Evolutionary conservation across 1,284 basidiomycete genomes (phyloP), one percentile per base, ranked within the genome.

Genomic region (Pseudozyma hubeiensis): DNA sequence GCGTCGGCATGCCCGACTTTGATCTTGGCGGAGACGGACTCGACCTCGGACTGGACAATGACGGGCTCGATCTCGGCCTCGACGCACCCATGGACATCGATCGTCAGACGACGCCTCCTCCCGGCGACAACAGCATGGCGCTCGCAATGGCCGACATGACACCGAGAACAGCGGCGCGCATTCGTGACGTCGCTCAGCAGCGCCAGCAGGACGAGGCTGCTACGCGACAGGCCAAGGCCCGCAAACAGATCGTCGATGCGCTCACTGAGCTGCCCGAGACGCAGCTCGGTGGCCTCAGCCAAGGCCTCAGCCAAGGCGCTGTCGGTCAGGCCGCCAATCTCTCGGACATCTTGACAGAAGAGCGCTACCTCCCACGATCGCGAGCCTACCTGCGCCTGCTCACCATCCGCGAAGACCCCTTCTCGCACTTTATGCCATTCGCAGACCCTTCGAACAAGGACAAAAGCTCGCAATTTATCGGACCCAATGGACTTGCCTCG

Each of bases 351-450:
- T 86, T 93, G 45, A 89, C 60, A 41, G 69, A 85, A 66, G 91
- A 93, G 66, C 89, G 90, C 53, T 94, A 91, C 83, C 89, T 97
- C 49, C 93, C 93, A 7, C 89, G 91, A 33, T 93, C 93, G 11
- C 87, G 91, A 1, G 88, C 91, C 53, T 89, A 93, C 54, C 90
- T 93, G 88, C 90, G 91, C 24, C 87, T 96, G 9, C 87, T 92
- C 53, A 90, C 92, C 80, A 93, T 96, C 77, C 90, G 92, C 39
- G 89, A 91, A 29, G 93, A 97, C 79, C 94, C 94, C 14, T 86
- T 92, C 3, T 87, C 90, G 4, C 90, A 94, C 82, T 95, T 96
- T 86, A 85, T 95, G 51, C 93, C 94, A 1, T 75, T 70, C 45
- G 64, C 62, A 53, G 69, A 70, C 39, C 68, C 68, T 0, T 92